These are phyloP conservation scores for Aspergillus brunneoviolaceus DNA, from an alignment of 2,329 filamentous ascomycete species.

Conservation along the genomic window DNA sequence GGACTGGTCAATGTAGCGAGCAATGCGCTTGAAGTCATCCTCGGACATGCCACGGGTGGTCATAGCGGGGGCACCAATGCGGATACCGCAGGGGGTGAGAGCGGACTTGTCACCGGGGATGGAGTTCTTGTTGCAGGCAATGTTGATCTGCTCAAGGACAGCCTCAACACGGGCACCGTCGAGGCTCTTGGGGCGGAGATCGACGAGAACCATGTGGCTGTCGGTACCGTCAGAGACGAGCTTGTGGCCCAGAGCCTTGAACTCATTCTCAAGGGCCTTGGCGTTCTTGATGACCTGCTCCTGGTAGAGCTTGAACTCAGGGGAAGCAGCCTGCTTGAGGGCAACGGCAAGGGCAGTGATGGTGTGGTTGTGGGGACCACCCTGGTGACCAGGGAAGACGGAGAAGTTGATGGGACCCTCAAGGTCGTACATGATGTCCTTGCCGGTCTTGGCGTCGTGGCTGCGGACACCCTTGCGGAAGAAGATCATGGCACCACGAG, in stretches of 20 bases:
- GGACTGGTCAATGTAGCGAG: constrained; percentile 80
- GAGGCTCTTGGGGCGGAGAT: constrained; percentile 83
- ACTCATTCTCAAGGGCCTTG: constrained; percentile 78
- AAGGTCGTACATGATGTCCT: constrained; percentile 83
- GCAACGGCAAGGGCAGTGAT: constrained; percentile 94
- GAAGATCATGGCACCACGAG: constrained; percentile 97
- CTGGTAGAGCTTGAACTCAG: constrained; percentile 92
- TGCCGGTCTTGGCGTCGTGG: constrained; percentile 80
- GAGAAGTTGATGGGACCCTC: constrained; percentile 92
- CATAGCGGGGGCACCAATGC: constrained; percentile 97
- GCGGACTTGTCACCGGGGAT: constrained; percentile 97
- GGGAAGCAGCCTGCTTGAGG: constrained; percentile 84
- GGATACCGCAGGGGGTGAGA: constrained; percentile 88
- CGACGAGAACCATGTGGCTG: constrained; percentile 91
- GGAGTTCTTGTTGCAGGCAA: constrained; percentile 99
- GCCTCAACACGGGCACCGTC: constrained; percentile 93
- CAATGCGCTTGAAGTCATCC: constrained; percentile 88
- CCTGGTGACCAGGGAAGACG: constrained; percentile 97
- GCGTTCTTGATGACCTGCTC: constrained; percentile 86
- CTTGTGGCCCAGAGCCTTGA: constrained; percentile 70
- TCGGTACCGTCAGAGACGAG: constrained; percentile 94
- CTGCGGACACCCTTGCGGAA: constrained; percentile 88
- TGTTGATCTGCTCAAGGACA: constrained; percentile 96
- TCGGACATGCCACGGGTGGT: constrained; percentile 90
- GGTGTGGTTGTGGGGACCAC: constrained; percentile 97